A percentile compares a stretch with the other conserved stretches of the same genome.
These are phyloP conservation scores for Annulohypoxylon truncatum DNA, from an alignment of 2,329 filamentous ascomycete genomes.

Conservation along the genomic window DNA sequence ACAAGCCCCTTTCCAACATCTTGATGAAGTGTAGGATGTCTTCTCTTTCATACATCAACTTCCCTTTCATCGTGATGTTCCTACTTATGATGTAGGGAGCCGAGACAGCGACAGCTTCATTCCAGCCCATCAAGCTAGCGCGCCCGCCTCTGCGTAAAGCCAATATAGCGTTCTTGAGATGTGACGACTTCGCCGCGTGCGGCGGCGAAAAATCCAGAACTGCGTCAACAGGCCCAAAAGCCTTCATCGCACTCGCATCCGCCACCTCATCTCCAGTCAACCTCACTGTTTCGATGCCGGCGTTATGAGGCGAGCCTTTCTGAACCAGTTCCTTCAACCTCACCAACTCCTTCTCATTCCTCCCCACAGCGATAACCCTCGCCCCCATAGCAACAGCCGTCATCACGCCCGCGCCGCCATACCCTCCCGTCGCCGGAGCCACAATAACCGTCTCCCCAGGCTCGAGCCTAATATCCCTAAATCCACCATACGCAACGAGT, in stretches of 20 bases:
- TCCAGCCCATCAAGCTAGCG: conserved; percentile 50
- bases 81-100: conserved; percentile 14
- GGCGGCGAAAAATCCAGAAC: conserved; percentile 60
- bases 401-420: conserved; percentile 58
- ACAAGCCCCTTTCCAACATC: conserved; percentile 55
- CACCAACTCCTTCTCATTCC: conserved; percentile 54
- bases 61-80: conserved; percentile 50
- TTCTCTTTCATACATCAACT: conserved; percentile 59
- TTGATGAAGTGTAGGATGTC: conserved; percentile 56
- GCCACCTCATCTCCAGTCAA: conserved; percentile 56
- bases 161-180: conserved; percentile 53
- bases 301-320: conserved; percentile 28
- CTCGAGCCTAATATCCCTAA: conserved; percentile 56
- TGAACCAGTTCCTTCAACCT: conserved; percentile 48
- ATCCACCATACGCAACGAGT: conserved; percentile 59
- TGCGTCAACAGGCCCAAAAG: conserved; percentile 53
- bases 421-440: conserved; percentile 59
- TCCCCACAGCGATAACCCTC: conserved; percentile 61
- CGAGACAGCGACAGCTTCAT: conserved; percentile 49
- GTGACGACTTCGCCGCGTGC: conserved; percentile 52
- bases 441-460: conserved; percentile 61
- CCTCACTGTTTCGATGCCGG: conserved; percentile 54
- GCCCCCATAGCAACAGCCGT: conserved; percentile 62
- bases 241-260: conserved; percentile 49
- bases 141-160: conserved; percentile 53